A percentile compares a stretch with the other conserved stretches of the same genome.
phyloP scores from a whole-genome alignment of 176 grass and related monocot genomes.

The Saccharum officinarum region DNA sequence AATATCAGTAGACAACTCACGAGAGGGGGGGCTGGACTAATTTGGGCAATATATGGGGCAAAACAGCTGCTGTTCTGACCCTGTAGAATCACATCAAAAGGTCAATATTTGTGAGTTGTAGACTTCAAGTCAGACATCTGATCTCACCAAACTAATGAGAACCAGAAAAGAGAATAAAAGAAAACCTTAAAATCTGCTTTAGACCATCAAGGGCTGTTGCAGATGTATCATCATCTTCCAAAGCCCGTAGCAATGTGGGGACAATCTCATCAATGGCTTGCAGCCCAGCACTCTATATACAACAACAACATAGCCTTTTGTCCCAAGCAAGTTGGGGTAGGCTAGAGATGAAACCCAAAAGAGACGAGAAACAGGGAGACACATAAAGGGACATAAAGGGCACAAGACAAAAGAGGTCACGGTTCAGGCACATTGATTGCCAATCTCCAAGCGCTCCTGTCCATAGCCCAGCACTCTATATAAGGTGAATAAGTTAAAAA shows the following conservation, averaged over 20 bases:
- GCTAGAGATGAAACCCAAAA: too few relatives aligned
- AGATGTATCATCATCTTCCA: conserved; percentile 92
- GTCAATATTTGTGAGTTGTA: conserved; percentile 23
- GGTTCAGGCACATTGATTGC: too few relatives aligned
- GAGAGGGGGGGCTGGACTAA: conserved; percentile 87
- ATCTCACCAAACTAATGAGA: conserved; percentile 32
- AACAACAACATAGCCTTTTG: too few relatives aligned
- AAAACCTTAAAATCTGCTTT: conserved; percentile 97
- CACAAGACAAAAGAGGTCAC: too few relatives aligned
- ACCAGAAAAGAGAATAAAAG: conserved; percentile 29
- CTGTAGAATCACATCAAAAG: conserved; percentile 50
- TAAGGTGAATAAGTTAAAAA: conserved; percentile 30
- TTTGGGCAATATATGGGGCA: conserved; percentile 99
- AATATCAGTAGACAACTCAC: conserved; percentile 51
- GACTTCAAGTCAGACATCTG: conserved; percentile 19
- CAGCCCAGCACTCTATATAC: conserved; percentile 94
- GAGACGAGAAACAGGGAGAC: too few relatives aligned
- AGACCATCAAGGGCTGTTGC: conserved; percentile 97
- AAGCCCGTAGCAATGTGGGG: conserved; percentile 78
- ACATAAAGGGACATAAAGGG: too few relatives aligned
- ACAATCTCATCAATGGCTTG: conserved; percentile 99
- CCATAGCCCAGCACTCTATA: too few relatives aligned
- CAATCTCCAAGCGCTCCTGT: too few relatives aligned
- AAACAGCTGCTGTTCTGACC: conserved; percentile 85
- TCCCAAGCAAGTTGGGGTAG: too few relatives aligned